Conservation (phyloP, 2,329 filamentous ascomycete genomes). For the Aplosporella prunicola region DNA sequence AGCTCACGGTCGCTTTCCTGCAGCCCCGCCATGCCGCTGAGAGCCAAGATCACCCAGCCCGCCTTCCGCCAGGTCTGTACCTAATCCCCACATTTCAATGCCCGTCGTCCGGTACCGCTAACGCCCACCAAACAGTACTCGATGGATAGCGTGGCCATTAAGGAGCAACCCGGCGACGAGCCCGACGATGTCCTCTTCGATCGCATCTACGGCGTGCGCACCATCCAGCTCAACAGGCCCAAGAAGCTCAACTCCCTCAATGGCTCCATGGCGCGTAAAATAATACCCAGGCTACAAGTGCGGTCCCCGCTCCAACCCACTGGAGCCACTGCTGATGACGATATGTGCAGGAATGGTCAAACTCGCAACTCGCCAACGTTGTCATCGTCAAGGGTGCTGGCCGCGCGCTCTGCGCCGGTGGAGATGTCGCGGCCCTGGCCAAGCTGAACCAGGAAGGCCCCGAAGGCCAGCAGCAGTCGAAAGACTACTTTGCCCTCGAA, state of each 20-base stretch:
- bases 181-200: slow-evolving; percentile 88
- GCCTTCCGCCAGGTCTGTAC: slow-evolving; percentile 46
- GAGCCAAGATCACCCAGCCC: slow-evolving; percentile 61
- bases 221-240: slow-evolving; percentile 88
- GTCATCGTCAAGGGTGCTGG: slow-evolving; percentile 87
- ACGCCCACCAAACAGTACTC: too few relatives aligned
- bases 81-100: too few relatives aligned
- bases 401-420: slow-evolving; percentile 82
- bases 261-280: slow-evolving; percentile 91
- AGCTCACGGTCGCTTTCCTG: slow-evolving; percentile 20
- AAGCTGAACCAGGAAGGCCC: slow-evolving; percentile 57
- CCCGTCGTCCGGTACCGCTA: too few relatives aligned
- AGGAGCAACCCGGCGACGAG: slow-evolving; percentile 58
- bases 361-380: slow-evolving; percentile 88
- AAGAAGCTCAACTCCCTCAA: slow-evolving; percentile 87
- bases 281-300: slow-evolving; percentile 68
- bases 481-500: slow-evolving; percentile 86
- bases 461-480: slow-evolving; percentile 64
- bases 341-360: slow-evolving; percentile 64
- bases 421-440: slow-evolving; percentile 77
- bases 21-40: slow-evolving; percentile 60
- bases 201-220: slow-evolving; percentile 79
- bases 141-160: too few relatives aligned
- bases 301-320: background rate
- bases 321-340: background rate